These are phyloP conservation scores for Rhodotorula kratochvilovae DNA, from an alignment of 768 basidiomycete species.

Conservation along the genomic window DNA sequence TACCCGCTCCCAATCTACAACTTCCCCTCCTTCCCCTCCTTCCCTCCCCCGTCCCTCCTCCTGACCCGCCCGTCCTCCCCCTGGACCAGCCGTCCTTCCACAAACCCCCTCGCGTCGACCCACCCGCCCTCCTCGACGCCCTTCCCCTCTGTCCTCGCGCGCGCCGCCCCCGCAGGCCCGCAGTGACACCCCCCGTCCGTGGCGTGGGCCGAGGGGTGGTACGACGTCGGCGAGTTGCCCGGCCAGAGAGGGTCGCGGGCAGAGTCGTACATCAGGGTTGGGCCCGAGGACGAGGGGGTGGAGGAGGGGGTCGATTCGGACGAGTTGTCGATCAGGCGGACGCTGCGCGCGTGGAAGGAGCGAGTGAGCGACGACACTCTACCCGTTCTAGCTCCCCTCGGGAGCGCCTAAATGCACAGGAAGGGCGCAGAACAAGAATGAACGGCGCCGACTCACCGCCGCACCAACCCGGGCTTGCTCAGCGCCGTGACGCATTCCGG, in stretches of 20 bases:
- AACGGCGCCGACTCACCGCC: conserved; percentile 16
- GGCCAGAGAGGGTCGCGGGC: conserved; percentile 41
- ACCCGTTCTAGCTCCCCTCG: no score
- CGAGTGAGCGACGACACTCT: neutral
- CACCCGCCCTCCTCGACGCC: conserved; percentile 10
- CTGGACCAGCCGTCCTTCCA: conserved; percentile 26
- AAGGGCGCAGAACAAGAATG: no score
- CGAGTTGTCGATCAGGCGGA: conserved; percentile 44
- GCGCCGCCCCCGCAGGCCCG: neutral
- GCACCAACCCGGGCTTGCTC: conserved; percentile 26
- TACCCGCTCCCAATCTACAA: neutral
- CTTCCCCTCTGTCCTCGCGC: neutral
- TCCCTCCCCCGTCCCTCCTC: neutral
- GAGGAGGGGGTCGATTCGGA: conserved; percentile 21
- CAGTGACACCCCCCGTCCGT: neutral
- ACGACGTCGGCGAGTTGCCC: neutral
- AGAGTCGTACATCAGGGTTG: conserved; percentile 43
- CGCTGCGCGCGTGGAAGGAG: conserved; percentile 17
- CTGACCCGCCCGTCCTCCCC: conserved; percentile 26
- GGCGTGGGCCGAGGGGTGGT: neutral
- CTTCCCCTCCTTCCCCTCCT: neutral
- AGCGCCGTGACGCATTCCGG: conserved; percentile 35
- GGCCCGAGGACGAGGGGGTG: neutral
- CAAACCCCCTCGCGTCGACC: conserved; percentile 37
- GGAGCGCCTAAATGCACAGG: no score